Base-by-base conservation (phyloP, 352 stramenopile species). In the Albugo laibachii region DNA sequence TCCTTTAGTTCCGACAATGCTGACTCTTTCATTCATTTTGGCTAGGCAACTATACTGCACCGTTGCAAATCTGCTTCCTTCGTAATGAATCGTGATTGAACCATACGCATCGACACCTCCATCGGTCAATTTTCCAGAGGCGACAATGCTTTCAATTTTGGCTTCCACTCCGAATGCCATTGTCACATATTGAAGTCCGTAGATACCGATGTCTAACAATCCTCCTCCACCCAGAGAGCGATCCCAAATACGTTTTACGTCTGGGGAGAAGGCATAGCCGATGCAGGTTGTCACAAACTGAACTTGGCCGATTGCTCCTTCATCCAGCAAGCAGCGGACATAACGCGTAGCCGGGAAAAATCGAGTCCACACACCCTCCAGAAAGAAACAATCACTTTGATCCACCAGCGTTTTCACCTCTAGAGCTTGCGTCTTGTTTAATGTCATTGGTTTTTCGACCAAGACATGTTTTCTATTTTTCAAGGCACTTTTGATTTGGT, bases 391-490 rank as follows among this genome's bases (percentile, higher is more conserved):
- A 1, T 79, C 57, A 48, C 83, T 83, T 45, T 75, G 59, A 34
- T 69, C 47, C 1, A 78, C 77, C 5, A 88, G 46, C 4, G 58
- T 44, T 36, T 80, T 67, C 16, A 92, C 57, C 36, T 79, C 69
- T 15, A 70, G 49, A 3, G 75, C 79, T 59, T 97, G 75, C 13
- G 63, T 46, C 41, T 57, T 49, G 48, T 93, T 80, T 80, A 96
- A 80, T 6, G 75, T 68, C 67, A 95, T 91, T 8, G 85, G 88
- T 55, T 97, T 97, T 57, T 97, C 88, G 38, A 96, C 69, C 10
- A 97, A 56, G 15, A 95, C 79, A 61, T 96, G 84, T 57, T 96
- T 97, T 47, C 69, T 68, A 46, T 82, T 66, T 14, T 64, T 54
- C 0, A 97, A 54, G 16, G 79, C 87, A 47, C 86, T 47, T 36